Conservation (phyloP, 1,139 yeast genomes). For the Kazachstania sp. region DNA sequence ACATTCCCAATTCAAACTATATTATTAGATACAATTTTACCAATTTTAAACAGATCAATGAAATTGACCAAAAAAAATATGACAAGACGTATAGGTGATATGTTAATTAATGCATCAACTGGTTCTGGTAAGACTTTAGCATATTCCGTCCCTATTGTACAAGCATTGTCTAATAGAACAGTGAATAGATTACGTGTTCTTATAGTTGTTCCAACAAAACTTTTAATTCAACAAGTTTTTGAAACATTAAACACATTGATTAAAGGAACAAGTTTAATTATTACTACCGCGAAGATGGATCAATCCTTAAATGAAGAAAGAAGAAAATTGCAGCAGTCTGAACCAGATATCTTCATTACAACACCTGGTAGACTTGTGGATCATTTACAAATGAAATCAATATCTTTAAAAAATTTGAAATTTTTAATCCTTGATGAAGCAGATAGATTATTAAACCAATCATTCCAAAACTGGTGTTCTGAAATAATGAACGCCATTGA, state of each 20-base stretch:
- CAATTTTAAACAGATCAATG: conserved; percentile 20
- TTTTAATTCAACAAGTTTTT: conserved; percentile 75
- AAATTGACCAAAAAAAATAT: conserved; percentile 30
- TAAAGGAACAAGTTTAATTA: conserved; percentile 59
- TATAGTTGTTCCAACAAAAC: conserved; percentile 81
- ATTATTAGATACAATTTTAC: conserved; percentile 22
- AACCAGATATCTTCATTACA: conserved; percentile 71
- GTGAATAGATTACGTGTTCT: conserved; percentile 74
- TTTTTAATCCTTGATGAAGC: conserved; percentile 91
- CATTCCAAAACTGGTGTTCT: conserved; percentile 88
- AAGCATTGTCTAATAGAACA: conserved; percentile 50
- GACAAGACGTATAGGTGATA: conserved; percentile 47
- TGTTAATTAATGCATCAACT: conserved; percentile 86
- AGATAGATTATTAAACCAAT: conserved; percentile 80
- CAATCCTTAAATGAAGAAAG: conserved; percentile 62
- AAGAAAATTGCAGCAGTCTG: conserved; percentile 36
- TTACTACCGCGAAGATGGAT: conserved; percentile 50
- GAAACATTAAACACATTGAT: conserved; percentile 52
- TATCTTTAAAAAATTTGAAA: conserved; percentile 42
- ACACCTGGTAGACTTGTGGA: conserved; percentile 96
- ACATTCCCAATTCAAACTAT: conserved; percentile 31
- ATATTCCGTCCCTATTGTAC: conserved; percentile 75
- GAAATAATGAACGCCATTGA: conserved; percentile 43
- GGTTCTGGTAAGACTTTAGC: conserved; percentile 97
- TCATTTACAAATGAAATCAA: conserved; percentile 45